Base-by-base conservation (phyloP, 2,329 filamentous ascomycete genomes). In the Sporothrix dimorphospora region DNA sequence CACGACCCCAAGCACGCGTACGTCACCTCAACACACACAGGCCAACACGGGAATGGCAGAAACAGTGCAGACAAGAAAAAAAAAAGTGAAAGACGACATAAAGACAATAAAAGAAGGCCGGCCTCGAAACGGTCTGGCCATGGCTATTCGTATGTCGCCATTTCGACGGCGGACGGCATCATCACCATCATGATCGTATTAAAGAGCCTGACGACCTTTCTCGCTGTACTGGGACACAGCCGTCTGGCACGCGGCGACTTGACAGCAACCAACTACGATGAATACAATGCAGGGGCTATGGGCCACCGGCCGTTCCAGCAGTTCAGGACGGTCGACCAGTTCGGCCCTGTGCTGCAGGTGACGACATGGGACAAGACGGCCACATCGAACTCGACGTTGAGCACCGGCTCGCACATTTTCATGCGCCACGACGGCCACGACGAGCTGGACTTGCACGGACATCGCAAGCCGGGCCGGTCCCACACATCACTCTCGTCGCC, bases 401-500 rank as follows among this genome's bases (percentile, higher is more conserved):
- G 51, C 12, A n/a, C 21, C 30, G 72, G 72, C 16, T 69, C 72
- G 19, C 69, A 73, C 65, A 73, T 73, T n/a, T 73, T 73, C 12
- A 55, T 73, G 42, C 72, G 72, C n/a, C 69, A 73, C 55, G 72
- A 73, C n/a, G 72, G 72, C 47, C 63, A 71, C 40, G 53, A 65
- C 21, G 69, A 57, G 34, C 27, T 57, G 3, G 53, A 57, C 14
- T 12, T 19, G 3, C 12, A 34, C 27, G 53, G 53, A 5, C 55
- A 47, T 16, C 16, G 24, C 27, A 30, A 34, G 51, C 34, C 40
- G n/a, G 34, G 11, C 7, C 57, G 27, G 53, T 24, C 57, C 1
- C 34, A 61, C 2, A 24, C 38, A 6, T 65, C 63, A 4, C 27
- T 69, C 4, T 71, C 72, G 24, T 73, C 72, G 27, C 72, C 72